Evolutionary conservation across 169 alveolate species (phyloP).

Genomic region (Babesia ovata): DNA sequence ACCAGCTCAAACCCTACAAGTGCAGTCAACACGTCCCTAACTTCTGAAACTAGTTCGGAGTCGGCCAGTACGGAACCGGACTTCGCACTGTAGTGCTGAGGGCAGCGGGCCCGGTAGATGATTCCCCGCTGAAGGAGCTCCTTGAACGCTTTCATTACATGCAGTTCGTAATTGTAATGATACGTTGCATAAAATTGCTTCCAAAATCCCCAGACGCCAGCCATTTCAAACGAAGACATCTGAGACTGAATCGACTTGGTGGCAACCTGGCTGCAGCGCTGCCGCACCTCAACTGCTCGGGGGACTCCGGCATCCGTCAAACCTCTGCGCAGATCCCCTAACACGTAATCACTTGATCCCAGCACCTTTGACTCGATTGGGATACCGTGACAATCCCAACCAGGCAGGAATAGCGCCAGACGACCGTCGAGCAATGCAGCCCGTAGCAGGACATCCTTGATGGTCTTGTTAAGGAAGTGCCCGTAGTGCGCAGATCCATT

Average conservation of each 20-base stretch:
- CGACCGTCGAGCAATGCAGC: constrained; percentile 73
- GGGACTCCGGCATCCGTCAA: constrained; percentile 26
- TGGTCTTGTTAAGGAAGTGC: constrained; percentile 83
- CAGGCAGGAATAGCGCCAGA: constrained; percentile 80
- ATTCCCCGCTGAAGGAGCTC: constrained; percentile 10
- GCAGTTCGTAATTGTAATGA: constrained; percentile 43
- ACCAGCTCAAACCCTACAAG: constrained; percentile 34
- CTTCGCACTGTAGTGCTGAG: constrained; percentile 48
- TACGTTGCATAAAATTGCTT: constrained; percentile 56
- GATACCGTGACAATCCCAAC: constrained; percentile 90
- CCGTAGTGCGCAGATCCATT: constrained; percentile 87
- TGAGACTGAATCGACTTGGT: constrained; percentile 47
- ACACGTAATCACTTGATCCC: constrained; percentile 1
- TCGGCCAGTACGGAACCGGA: constrained; percentile 60
- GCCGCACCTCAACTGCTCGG: constrained; percentile 40
- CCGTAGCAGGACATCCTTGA: constrained; percentile 82
- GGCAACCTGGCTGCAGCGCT: constrained; percentile 58
- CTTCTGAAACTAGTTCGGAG: constrained; percentile 39
- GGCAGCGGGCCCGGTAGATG: constrained; percentile 49
- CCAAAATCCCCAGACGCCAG: constrained; percentile 70
- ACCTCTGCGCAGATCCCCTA: constrained; percentile 26
- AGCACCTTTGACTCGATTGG: constrained; percentile 85
- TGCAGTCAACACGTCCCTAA: constrained; percentile 32
- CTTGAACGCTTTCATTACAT: constrained; percentile 45
- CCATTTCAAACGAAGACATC: constrained; percentile 25